phyloP scores from a whole-genome alignment of 2,329 filamentous ascomycete species.

The Aaosphaeria arxii region DNA sequence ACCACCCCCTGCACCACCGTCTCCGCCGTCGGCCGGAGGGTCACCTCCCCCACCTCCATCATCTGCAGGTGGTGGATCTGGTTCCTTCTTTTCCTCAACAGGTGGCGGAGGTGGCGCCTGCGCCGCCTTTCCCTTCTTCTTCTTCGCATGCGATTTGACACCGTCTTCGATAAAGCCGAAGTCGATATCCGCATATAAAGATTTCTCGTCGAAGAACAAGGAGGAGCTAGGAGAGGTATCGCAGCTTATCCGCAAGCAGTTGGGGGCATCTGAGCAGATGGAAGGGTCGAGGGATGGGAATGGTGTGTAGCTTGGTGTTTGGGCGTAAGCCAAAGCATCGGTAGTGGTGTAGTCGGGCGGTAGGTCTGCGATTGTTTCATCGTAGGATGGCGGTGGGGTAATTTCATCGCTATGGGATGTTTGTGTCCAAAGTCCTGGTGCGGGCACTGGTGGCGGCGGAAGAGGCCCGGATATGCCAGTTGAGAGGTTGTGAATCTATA shows the following conservation, averaged over 20 bases:
- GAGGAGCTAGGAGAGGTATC: conserved; percentile 26
- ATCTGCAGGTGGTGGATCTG: conserved; percentile 18
- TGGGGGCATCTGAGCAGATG: conserved; percentile 24
- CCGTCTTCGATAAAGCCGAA: conserved; percentile 55
- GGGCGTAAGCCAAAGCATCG: conserved; percentile 39
- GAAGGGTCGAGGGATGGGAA: conserved; percentile 32
- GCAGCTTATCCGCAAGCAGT: conserved; percentile 26
- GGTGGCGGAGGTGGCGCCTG: conserved; percentile 22
- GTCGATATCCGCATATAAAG: conserved; percentile 49
- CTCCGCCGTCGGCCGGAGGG: conserved; percentile 34
- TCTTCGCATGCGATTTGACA: conserved; percentile 51
- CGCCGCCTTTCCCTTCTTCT: conserved; percentile 50
- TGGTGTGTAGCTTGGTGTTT: conserved; percentile 26
- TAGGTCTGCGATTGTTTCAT: conserved; percentile 41
- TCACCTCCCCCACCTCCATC: conserved; percentile 28
- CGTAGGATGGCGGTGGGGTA: conserved; percentile 41
- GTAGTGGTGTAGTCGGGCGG: conserved; percentile 46
- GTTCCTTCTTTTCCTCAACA: conserved; percentile 48
- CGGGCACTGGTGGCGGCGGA: conserved; percentile 13
- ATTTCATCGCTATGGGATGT: conserved; percentile 13
- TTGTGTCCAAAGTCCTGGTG: conserved; percentile 24
- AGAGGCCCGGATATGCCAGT: conserved; percentile 14
- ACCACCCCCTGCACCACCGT: conserved; percentile 28
- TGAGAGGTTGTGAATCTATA: conserved; percentile 21
- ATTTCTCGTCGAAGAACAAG: conserved; percentile 30